A percentile compares a stretch with the other conserved stretches of the same genome.
Evolutionary conservation across 306 rosid genomes (phyloP).

Genomic region (Acmispon strigosus): DNA sequence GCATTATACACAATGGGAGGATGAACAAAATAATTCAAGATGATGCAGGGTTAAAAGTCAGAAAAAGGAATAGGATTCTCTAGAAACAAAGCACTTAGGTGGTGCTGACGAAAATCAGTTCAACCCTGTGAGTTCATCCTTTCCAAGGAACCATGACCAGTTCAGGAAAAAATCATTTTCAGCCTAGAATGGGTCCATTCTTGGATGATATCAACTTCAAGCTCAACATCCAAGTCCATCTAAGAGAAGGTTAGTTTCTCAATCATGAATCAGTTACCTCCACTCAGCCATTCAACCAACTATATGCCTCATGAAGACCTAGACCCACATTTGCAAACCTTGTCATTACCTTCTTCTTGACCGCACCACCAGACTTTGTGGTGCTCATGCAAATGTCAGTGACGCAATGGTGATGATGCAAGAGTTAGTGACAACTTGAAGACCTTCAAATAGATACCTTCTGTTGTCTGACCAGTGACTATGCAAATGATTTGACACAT

Average conservation of each 20-base stretch:
- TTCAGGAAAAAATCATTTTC: constrained; percentile 15
- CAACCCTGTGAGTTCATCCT: constrained; percentile 23
- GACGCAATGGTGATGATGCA: constrained; percentile 78
- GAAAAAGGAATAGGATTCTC: constrained; percentile 31
- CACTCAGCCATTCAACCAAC: constrained; percentile 23
- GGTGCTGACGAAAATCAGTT: constrained; percentile 23
- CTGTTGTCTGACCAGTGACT: constrained; percentile 44
- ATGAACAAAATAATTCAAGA: constrained; percentile 6
- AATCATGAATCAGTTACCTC: constrained; percentile 22
- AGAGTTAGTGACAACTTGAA: constrained; percentile 81
- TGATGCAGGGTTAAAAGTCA: constrained; percentile 33
- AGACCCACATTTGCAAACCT: constrained; percentile 34
- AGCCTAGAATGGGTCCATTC: constrained; percentile 12
- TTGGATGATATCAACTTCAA: neutral
- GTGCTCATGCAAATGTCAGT: constrained; percentile 77
- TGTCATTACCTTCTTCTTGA: constrained; percentile 43
- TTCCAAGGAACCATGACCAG: constrained; percentile 24
- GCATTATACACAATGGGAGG: constrained; percentile 9
- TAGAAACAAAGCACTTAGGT: constrained; percentile 19
- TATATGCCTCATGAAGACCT: constrained; percentile 19
- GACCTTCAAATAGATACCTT: constrained; percentile 44
- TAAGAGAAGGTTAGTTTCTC: constrained; percentile 20
- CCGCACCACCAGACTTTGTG: constrained; percentile 45
- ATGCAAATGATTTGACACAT: constrained; percentile 58
- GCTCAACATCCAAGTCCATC: constrained; percentile 17